Conservation (phyloP, 2,329 filamentous ascomycete species). For the Tolypocladium inflatum region DNA sequence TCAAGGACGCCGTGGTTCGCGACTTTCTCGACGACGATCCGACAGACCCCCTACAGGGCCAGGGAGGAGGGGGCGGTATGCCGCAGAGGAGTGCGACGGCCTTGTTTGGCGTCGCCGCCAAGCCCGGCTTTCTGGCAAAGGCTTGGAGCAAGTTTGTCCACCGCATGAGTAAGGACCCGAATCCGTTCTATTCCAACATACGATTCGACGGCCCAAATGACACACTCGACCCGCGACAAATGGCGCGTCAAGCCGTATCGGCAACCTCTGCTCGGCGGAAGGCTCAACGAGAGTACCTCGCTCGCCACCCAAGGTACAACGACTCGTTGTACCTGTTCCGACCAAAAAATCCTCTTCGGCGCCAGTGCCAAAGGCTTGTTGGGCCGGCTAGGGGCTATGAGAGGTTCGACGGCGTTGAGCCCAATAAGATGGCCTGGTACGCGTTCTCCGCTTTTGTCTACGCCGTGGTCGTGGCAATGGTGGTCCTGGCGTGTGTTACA, state of each 20-base stretch:
- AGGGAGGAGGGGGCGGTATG: slow-evolving; percentile 18
- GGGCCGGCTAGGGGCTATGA: slow-evolving; percentile 82
- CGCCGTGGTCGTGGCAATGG: slow-evolving; percentile 90
- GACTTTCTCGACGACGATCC: slow-evolving; percentile 83
- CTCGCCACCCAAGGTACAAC: slow-evolving; percentile 83
- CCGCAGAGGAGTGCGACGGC: slow-evolving; percentile 22
- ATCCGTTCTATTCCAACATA: slow-evolving; percentile 82
- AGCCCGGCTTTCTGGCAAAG: slow-evolving; percentile 49
- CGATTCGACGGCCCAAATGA: slow-evolving; percentile 65
- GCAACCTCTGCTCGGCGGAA: slow-evolving; percentile 75
- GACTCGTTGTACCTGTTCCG: slow-evolving; percentile 82
- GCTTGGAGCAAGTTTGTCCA: slow-evolving; percentile 52
- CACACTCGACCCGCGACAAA: slow-evolving; percentile 70
- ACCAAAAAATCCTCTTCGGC: slow-evolving; percentile 68
- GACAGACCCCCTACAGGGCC: slow-evolving; percentile 18
- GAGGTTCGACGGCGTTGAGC: slow-evolving; percentile 81
- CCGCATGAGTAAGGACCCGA: slow-evolving; percentile 61
- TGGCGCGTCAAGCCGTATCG: slow-evolving; percentile 84
- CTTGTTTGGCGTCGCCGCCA: slow-evolving; percentile 31
- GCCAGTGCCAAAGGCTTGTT: slow-evolving; percentile 78
- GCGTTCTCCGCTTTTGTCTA: slow-evolving; percentile 91
- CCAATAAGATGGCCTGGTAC: slow-evolving; percentile 87
- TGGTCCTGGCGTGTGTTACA: slow-evolving; percentile 87
- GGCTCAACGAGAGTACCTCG: slow-evolving; percentile 84
- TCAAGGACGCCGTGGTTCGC: slow-evolving; percentile 90